phyloP scores from a whole-genome alignment of 1,139 yeast species.

The Zygosaccharomyces sapae region DNA sequence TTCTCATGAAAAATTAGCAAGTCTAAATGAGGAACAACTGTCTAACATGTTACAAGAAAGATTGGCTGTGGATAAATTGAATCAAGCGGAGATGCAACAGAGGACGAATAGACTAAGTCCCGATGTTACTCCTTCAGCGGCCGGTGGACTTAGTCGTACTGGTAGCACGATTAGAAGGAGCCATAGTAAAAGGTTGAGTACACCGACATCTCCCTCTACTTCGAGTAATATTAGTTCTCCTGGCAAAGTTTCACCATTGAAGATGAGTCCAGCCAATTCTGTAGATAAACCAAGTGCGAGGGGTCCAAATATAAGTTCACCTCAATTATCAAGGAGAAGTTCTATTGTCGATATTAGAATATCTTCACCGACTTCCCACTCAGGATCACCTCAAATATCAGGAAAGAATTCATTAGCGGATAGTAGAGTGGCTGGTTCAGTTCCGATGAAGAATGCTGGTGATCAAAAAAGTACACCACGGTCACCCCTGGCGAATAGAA shows the following conservation, averaged over 20 bases:
- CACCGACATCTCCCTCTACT: slow-evolving; percentile 9
- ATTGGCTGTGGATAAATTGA: slow-evolving; percentile 26
- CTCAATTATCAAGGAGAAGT: slow-evolving; percentile 26
- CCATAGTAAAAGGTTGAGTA: slow-evolving; percentile 8
- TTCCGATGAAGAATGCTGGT: slow-evolving; percentile 4
- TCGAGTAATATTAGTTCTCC: slow-evolving; percentile 13
- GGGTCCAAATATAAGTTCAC: slow-evolving; percentile 17
- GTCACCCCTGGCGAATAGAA: slow-evolving; percentile 6
- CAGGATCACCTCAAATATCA: slow-evolving; percentile 25
- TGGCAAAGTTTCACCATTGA: slow-evolving; percentile 13
- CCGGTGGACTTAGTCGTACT: slow-evolving; percentile 8
- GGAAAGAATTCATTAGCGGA: slow-evolving; percentile 22
- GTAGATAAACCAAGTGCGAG: slow-evolving; percentile 6
- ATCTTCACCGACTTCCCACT: slow-evolving; percentile 1
- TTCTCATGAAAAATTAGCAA: slow-evolving; percentile 13
- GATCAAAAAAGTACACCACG: slow-evolving; percentile 9
- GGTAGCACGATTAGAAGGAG: slow-evolving; percentile 7
- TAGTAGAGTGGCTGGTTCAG: slow-evolving; percentile 4
- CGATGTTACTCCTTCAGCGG: not conserved
- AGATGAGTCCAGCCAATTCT: slow-evolving; percentile 11
- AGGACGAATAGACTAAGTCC: slow-evolving; percentile 8
- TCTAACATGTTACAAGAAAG: slow-evolving; percentile 29
- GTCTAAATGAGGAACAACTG: slow-evolving; percentile 19
- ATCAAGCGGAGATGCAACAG: slow-evolving; percentile 19
- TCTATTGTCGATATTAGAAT: slow-evolving; percentile 15